Evolutionary conservation across 169 alveolate genomes (phyloP).

Genomic region (Plasmodium cynomolgi): DNA sequence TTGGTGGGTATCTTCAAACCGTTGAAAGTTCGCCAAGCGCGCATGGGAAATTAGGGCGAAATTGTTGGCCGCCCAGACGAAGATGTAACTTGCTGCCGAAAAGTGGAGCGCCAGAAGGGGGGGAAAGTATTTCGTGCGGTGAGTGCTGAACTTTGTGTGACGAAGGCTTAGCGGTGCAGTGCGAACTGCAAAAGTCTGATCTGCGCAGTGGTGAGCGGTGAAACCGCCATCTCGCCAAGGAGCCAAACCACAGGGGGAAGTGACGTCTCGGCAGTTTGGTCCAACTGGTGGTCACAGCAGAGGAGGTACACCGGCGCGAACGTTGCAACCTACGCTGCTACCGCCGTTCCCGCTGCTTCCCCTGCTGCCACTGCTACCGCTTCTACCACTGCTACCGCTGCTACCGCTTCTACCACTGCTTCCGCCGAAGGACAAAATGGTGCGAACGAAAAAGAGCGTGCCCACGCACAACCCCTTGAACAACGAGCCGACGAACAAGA

Average conservation of each 20-base stretch:
- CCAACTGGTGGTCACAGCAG: background rate
- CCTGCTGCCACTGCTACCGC: background rate
- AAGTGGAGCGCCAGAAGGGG: background rate
- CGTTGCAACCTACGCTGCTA: background rate
- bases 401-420: background rate
- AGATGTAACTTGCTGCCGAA: background rate
- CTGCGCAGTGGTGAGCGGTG: background rate
- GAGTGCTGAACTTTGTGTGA: no score
- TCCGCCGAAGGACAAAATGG: background rate
- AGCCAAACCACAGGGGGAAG: background rate
- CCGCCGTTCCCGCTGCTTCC: no score
- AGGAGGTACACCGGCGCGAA: slow-evolving; percentile 10
- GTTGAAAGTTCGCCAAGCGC: background rate
- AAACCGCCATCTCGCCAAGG: background rate
- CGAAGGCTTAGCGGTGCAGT: background rate
- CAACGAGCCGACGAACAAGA: background rate
- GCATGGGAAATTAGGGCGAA: background rate
- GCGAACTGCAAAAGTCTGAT: background rate
- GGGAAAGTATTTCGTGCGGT: background rate
- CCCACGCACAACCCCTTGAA: slow-evolving; percentile 25
- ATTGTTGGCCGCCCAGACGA: background rate
- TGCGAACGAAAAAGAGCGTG: slow-evolving; percentile 42
- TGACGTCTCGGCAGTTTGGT: background rate
- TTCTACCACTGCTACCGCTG: no score
- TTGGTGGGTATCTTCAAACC: background rate